phyloP scores from a whole-genome alignment of 192 early-diverging fungal species.

The Bifiguratus adelaidae region DNA sequence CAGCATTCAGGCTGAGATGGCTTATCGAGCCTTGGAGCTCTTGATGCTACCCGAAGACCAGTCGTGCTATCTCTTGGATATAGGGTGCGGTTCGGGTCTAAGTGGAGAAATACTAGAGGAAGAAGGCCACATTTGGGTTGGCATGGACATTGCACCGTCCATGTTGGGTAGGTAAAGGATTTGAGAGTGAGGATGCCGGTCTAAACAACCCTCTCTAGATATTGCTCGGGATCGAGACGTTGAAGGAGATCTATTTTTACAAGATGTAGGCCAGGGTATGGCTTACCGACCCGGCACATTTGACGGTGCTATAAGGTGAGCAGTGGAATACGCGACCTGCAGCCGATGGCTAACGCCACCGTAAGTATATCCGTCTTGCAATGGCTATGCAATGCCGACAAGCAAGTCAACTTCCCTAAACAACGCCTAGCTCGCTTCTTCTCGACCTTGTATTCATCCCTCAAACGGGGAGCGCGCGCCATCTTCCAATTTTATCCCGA shows the following conservation, averaged over 20 bases:
- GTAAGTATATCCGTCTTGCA: conserved; percentile 87
- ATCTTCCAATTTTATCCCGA: conserved; percentile 99
- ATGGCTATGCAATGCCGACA: conserved; percentile 99
- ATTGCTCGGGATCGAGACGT: conserved; percentile 88
- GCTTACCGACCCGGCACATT: conserved; percentile 92
- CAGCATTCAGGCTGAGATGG: conserved; percentile 91
- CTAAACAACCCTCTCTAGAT: conserved; percentile 27
- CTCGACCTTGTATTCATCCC: conserved; percentile 79
- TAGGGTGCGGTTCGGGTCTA: conserved; percentile 96
- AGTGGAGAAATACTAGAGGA: conserved; percentile 92
- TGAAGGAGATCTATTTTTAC: conserved; percentile 90
- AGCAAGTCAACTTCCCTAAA: conserved; percentile 74
- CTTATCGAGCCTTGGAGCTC: conserved; percentile 83
- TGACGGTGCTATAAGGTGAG: conserved; percentile 83
- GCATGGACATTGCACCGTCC: conserved; percentile 86
- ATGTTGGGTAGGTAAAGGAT: conserved; percentile 60
- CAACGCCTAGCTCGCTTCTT: conserved; percentile 84
- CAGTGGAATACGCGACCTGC: too few species aligned
- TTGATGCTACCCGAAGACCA: conserved; percentile 69
- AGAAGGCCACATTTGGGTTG: conserved; percentile 94
- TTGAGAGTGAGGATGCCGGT: not conserved
- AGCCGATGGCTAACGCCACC: too few species aligned
- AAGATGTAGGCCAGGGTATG: conserved; percentile 93
- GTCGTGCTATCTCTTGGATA: conserved; percentile 77
- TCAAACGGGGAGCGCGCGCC: conserved; percentile 81